phyloP scores from a whole-genome alignment of 805 yeast species.

The Huiozyma sinensis region DNA sequence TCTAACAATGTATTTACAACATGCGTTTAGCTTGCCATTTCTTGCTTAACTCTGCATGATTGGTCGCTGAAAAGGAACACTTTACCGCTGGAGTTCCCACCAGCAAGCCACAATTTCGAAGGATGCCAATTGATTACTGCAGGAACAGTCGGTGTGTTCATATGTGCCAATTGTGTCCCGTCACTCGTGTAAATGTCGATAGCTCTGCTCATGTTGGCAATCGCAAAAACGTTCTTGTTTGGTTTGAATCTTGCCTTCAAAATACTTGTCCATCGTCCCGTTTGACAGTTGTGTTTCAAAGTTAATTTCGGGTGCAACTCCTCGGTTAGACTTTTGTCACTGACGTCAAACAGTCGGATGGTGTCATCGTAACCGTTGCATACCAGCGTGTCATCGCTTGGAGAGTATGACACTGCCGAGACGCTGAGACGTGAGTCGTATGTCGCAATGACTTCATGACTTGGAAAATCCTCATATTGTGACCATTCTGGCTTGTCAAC shows the following conservation, averaged over 20 bases:
- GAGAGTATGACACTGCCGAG: slow-evolving; percentile 72
- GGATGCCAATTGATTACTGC: slow-evolving; percentile 83
- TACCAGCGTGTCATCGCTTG: slow-evolving; percentile 54
- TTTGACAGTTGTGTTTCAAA: slow-evolving; percentile 84
- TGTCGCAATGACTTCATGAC: slow-evolving; percentile 36
- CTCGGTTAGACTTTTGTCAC: slow-evolving; percentile 13
- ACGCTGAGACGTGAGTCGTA: slow-evolving; percentile 71
- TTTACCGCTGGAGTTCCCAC: slow-evolving; percentile 93
- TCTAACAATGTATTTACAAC: too few relatives aligned
- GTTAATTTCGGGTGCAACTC: slow-evolving; percentile 51
- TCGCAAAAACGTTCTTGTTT: slow-evolving; percentile 66
- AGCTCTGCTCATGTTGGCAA: slow-evolving; percentile 86
- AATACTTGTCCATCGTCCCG: slow-evolving; percentile 95
- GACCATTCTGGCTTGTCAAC: slow-evolving; percentile 43
- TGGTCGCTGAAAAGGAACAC: slow-evolving; percentile 42
- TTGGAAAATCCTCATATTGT: slow-evolving; percentile 36
- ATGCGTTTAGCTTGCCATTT: not conserved
- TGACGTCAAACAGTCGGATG: slow-evolving; percentile 57
- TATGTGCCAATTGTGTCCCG: slow-evolving; percentile 71
- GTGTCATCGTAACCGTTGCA: slow-evolving; percentile 92
- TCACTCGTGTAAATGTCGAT: slow-evolving; percentile 70
- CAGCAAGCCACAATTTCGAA: slow-evolving; percentile 78
- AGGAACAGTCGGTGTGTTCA: slow-evolving; percentile 82
- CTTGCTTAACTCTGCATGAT: not conserved
- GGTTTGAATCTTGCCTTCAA: slow-evolving; percentile 81